phyloP scores from a whole-genome alignment of 2,329 filamentous ascomycete genomes.

The Anisogramma anomala region DNA sequence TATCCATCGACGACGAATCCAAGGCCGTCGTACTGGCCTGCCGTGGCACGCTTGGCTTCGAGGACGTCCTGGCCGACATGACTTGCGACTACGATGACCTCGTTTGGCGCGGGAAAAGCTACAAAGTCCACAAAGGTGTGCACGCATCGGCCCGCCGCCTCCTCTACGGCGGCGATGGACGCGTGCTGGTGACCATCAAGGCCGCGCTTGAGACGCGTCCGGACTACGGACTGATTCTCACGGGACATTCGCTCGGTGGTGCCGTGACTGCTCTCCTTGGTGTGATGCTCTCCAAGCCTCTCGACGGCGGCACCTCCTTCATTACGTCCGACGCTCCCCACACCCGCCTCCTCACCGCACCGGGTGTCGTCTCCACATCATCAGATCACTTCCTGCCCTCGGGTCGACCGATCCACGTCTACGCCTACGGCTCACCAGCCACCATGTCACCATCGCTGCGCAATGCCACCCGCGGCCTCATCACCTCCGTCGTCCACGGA shows the following conservation, averaged over 20 bases:
- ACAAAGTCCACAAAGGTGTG: constrained; percentile 64
- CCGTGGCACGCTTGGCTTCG: constrained; percentile 60
- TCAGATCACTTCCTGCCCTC: constrained; percentile 41
- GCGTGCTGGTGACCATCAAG: constrained; percentile 54
- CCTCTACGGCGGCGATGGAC: constrained; percentile 54
- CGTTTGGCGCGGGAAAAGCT: constrained; percentile 49
- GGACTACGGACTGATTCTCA: constrained; percentile 59
- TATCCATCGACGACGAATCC: constrained; percentile 59
- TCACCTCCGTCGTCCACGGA: constrained; percentile 63
- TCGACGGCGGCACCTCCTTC: constrained; percentile 43
- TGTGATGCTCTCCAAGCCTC: constrained; percentile 58
- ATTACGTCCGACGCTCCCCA: constrained; percentile 46
- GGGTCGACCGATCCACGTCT: constrained; percentile 64
- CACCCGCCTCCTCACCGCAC: constrained; percentile 24
- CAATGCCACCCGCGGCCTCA: constrained; percentile 58
- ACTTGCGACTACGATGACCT: constrained; percentile 62
- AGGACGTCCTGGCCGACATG: constrained; percentile 63
- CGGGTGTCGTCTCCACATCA: constrained; percentile 14
- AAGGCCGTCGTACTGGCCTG: constrained; percentile 63
- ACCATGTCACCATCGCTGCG: constrained; percentile 61
- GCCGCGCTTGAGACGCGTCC: constrained; percentile 54
- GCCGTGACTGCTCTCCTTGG: constrained; percentile 59
- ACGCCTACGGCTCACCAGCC: constrained; percentile 64
- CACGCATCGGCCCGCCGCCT: constrained; percentile 59
- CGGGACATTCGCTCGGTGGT: constrained; percentile 58